Conservation (phyloP, 2,329 filamentous ascomycete genomes). For the Endocalyx cinctus region DNA sequence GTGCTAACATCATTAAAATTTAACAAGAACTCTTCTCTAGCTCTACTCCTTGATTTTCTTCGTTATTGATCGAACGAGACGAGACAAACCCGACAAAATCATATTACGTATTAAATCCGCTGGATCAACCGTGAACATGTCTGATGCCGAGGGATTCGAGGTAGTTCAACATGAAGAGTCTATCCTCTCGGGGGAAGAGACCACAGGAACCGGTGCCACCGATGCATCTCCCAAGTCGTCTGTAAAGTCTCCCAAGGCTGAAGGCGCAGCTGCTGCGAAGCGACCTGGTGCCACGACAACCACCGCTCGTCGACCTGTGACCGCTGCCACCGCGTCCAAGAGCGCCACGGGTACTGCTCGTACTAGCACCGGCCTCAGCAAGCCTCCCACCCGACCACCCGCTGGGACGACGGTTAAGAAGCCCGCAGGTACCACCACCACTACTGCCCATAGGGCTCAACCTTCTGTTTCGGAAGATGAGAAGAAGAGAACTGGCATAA, state of each 20-base stretch:
- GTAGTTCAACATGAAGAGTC: constrained; percentile 40
- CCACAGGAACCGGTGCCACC: constrained; percentile 24
- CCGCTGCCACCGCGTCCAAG: constrained; percentile 20
- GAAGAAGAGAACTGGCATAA: constrained; percentile 37
- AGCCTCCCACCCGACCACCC: constrained; percentile 46
- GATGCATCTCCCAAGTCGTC: constrained; percentile 22
- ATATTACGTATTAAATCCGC: no score
- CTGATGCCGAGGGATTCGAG: constrained; percentile 43
- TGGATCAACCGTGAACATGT: constrained; percentile 33
- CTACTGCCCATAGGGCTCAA: constrained; percentile 41
- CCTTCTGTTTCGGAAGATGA: constrained; percentile 49
- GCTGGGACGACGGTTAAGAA: constrained; percentile 29
- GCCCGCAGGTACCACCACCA: constrained; percentile 30
- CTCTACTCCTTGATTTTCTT: constrained; percentile 6
- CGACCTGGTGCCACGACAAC: constrained; percentile 30
- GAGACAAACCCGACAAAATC: constrained; percentile 6
- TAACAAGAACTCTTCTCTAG: not conserved
- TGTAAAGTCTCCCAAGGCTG: constrained; percentile 27
- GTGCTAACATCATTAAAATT: not conserved
- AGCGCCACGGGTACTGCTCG: constrained; percentile 28
- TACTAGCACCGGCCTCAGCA: constrained; percentile 37
- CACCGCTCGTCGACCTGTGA: constrained; percentile 28
- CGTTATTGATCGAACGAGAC: constrained; percentile 4
- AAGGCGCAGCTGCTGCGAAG: constrained; percentile 29
- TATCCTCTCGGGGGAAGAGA: constrained; percentile 29